Evolutionary conservation across 257 asterid species (phyloP).

Genomic region (Pogostemon cablin): DNA sequence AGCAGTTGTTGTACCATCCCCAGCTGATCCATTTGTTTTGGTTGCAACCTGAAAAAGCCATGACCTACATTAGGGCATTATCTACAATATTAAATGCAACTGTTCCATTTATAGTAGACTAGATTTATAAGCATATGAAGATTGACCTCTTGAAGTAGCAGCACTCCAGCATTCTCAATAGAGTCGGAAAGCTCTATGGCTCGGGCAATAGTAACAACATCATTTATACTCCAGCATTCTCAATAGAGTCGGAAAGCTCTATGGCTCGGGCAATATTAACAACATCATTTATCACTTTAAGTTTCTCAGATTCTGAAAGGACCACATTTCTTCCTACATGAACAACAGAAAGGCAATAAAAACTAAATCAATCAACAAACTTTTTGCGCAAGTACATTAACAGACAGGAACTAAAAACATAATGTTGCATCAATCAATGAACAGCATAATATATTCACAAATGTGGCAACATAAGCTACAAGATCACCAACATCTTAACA

Average conservation of each 20-base stretch:
- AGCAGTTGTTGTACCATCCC: constrained; percentile 97
- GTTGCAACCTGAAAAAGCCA: constrained; percentile 67
- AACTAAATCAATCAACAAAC: neutral
- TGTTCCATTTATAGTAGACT: neutral
- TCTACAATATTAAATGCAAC: constrained; percentile 22
- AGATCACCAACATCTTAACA: constrained; percentile 3
- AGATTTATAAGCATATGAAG: constrained; percentile 3
- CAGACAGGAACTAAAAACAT: neutral
- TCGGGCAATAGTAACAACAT: constrained; percentile 89
- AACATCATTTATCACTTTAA: constrained; percentile 90
- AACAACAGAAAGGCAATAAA: constrained; percentile 25
- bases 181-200: constrained; percentile 94
- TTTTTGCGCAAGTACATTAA: neutral
- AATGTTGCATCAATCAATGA: neutral
- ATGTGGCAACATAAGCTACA: constrained; percentile 21
- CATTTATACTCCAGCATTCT: constrained; percentile 91
- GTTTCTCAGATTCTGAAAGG: constrained; percentile 62
- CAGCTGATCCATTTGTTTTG: constrained; percentile 81
- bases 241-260: constrained; percentile 88
- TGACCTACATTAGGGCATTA: constrained; percentile 22
- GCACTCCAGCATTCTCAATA: constrained; percentile 83
- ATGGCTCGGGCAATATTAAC: constrained; percentile 91
- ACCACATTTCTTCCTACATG: constrained; percentile 81
- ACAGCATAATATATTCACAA: neutral
- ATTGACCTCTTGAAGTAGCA: constrained; percentile 80